Base-by-base conservation (phyloP, 345 rosid species). In the Adansonia digitata region DNA sequence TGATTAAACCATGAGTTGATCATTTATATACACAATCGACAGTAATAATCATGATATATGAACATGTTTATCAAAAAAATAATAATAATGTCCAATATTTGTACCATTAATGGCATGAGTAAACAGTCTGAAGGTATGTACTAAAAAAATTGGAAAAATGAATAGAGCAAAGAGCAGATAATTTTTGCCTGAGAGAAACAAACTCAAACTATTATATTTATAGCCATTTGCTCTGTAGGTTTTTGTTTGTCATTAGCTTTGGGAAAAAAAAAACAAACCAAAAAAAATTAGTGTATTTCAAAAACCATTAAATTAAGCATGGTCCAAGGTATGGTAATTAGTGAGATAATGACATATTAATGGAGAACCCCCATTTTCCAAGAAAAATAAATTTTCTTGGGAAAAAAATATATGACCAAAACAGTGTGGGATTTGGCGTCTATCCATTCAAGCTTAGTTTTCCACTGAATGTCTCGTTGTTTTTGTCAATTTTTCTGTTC, bases 191-290 rank as follows among this genome's bases (percentile, higher is more conserved):
- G 71, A 61, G 31, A 56, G 81, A 68, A 81, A 74, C 66, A 81
- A 82, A 70, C 83, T 46, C 69, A 15, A 31, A 35, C 35, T 17
- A n/a, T 57, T 42, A 42, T 1, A 9, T 1, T 12, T 20, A 42
- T 0, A 56, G 40, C 62, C 72, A 51, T 48, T 82, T 79, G 62
- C 71, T 57, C 80, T 73, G 81, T 81, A 53, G 84, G 86, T 74
- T 66, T 69, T 78, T 45, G 49, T 75, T 71, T 77, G 82, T 77
- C 80, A 14, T 74, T 10, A 27, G 62, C 24, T 20, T 77, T 24
- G 73, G 78, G 42, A 71, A 24, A 67, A 75, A 14, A 18, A 73
- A 78, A 53, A 71, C 72, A 45, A 43, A 17, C 29, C 5, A 22
- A 26, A 57, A 22, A 9, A 3, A 1, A 15, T 26, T n/a, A n/a